A percentile compares a stretch with the other conserved stretches of the same genome.
phyloP scores from a whole-genome alignment of 805 yeast genomes.

The Starmerella potacharoeniae region DNA sequence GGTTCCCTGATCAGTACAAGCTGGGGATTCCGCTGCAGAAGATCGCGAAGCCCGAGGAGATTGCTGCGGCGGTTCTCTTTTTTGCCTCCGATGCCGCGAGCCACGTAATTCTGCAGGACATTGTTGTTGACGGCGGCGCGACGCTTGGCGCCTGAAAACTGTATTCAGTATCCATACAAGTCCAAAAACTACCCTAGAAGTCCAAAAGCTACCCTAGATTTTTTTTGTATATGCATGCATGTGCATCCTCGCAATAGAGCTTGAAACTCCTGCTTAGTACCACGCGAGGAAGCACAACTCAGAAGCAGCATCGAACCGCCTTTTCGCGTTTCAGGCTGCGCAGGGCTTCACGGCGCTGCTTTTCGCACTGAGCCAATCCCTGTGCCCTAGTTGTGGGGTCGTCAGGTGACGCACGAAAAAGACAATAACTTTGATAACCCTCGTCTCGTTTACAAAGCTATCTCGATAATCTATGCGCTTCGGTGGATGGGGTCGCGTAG shows the following conservation, averaged over 20 bases:
- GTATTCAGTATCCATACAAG: too few species aligned
- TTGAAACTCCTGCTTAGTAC: too few species aligned
- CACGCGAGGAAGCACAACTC: too few species aligned
- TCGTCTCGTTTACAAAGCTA: background rate
- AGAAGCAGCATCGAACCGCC: too few species aligned
- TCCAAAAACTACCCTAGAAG: too few species aligned
- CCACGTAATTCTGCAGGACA: constrained; percentile 13
- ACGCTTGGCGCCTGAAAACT: constrained; percentile 10
- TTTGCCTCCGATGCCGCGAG: constrained; percentile 17
- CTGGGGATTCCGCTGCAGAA: constrained; percentile 16
- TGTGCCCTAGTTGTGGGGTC: background rate
- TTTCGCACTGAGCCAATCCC: too few species aligned
- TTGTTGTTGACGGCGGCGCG: constrained; percentile 18
- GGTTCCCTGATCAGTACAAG: constrained; percentile 15
- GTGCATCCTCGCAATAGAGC: too few species aligned
- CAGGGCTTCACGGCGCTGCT: too few species aligned
- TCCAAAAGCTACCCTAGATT: too few species aligned
- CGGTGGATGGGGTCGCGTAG: constrained; percentile 16
- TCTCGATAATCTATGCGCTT: constrained; percentile 11
- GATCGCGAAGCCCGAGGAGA: constrained; percentile 10
- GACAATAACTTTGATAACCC: background rate
- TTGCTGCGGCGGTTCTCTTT: constrained; percentile 8
- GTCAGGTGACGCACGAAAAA: background rate
- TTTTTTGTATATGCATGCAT: too few species aligned
- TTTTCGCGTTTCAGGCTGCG: too few species aligned